These are phyloP conservation scores for Xylaria grammica DNA, from an alignment of 495 filamentous ascomycete genomes.

Conservation along the genomic window DNA sequence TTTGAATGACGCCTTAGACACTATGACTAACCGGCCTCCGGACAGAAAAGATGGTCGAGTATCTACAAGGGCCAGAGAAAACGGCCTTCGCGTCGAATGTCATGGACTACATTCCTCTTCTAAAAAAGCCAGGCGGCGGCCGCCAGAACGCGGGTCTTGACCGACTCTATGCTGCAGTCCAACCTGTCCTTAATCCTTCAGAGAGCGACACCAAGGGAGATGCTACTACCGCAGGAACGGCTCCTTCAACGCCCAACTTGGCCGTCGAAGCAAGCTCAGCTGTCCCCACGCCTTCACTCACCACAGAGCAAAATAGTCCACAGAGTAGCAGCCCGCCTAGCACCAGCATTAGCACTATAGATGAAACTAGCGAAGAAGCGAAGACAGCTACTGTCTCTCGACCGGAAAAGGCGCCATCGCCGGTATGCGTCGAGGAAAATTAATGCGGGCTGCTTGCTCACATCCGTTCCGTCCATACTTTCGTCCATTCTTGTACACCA, in stretches of 20 bases:
- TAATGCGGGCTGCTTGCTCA: not conserved
- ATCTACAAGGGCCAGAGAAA: conserved; percentile 68
- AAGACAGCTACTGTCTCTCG: conserved; percentile 3
- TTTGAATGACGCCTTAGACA: not conserved
- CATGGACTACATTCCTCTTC: conserved; percentile 69
- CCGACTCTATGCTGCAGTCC: conserved; percentile 54
- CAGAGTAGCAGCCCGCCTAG: conserved; percentile 67
- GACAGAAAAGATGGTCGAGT: conserved; percentile 78
- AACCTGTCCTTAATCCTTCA: conserved; percentile 35
- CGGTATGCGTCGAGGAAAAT: conserved; percentile 25
- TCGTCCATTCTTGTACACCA: not conserved
- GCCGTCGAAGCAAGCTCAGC: conserved; percentile 57
- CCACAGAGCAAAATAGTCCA: conserved; percentile 67
- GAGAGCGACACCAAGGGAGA: conserved; percentile 20
- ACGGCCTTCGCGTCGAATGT: conserved; percentile 72
- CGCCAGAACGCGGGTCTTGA: conserved; percentile 80
- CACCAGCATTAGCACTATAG: conserved; percentile 59
- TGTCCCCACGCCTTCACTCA: conserved; percentile 63
- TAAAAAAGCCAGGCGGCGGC: conserved; percentile 76
- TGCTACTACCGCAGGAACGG: conserved; percentile 20
- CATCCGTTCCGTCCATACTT: conserved; percentile 4
- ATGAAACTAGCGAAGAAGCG: conserved; percentile 39
- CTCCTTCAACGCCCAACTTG: conserved; percentile 41
- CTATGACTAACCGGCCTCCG: conserved; percentile 29
- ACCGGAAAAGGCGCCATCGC: conserved; percentile 5